Conservation (phyloP, 163 green algal species). For the Chlamydomonas reinhardtii region DNA sequence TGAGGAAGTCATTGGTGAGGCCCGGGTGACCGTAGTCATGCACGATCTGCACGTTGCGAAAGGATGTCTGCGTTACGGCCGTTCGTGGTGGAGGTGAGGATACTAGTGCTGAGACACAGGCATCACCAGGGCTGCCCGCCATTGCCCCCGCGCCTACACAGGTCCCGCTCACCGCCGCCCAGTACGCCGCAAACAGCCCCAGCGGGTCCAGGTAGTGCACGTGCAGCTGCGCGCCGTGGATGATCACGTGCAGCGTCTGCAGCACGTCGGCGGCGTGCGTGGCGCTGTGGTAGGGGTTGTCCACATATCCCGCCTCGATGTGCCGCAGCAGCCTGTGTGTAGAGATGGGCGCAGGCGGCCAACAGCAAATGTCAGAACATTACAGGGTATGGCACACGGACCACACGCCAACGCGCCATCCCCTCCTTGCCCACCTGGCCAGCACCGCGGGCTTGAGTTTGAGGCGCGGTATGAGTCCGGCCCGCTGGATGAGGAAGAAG, state of each 20-base stretch:
- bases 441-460: conserved; percentile 24
- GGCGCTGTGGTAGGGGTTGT: conserved; percentile 87
- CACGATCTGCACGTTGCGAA: conserved; percentile 47
- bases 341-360: background rate
- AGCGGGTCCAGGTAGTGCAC: conserved; percentile 38
- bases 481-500: conserved; percentile 49
- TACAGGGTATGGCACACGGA: no score
- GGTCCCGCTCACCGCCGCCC: conserved; percentile 24
- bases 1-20: conserved; percentile 89
- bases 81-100: no score
- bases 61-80: no score
- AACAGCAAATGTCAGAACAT: no score
- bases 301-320: conserved; percentile 50
- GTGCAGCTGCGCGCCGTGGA: conserved; percentile 51
- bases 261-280: conserved; percentile 88
- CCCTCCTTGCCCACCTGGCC: conserved; percentile 42
- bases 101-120: no score
- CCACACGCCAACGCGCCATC: no score
- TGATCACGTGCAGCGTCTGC: conserved; percentile 69
- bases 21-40: conserved; percentile 88
- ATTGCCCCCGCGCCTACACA: no score
- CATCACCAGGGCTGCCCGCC: no score
- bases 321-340: conserved; percentile 23
- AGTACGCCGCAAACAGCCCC: conserved; percentile 45
- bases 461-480: background rate